These are phyloP conservation scores for Durio zibethinus DNA, from an alignment of 345 rosid genomes.

Conservation along the genomic window DNA sequence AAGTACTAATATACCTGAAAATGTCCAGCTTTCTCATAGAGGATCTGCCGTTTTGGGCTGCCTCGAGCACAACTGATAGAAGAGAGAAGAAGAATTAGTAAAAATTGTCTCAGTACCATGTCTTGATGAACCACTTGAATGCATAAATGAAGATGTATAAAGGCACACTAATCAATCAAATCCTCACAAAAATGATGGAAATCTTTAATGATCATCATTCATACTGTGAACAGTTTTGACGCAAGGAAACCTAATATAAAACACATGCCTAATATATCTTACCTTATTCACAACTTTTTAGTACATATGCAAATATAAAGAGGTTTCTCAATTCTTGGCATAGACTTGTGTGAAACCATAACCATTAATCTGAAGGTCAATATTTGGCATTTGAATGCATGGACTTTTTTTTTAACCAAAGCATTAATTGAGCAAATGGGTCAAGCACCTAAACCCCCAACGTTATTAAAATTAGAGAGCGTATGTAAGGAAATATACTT, in stretches of 20 bases:
- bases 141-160: neutral
- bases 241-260: neutral
- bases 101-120: neutral
- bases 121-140: neutral
- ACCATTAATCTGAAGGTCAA: neutral
- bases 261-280: neutral
- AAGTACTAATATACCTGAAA: slow-evolving; percentile 59
- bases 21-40: slow-evolving; percentile 57
- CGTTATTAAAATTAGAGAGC: neutral
- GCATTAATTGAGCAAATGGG: neutral
- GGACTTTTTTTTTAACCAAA: neutral
- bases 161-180: neutral
- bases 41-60: slow-evolving; percentile 68
- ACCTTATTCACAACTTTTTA: no score
- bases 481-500: neutral
- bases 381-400: neutral
- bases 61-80: slow-evolving; percentile 76
- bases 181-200: neutral
- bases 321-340: neutral
- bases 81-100: slow-evolving; percentile 1
- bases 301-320: no score
- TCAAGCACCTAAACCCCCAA: neutral
- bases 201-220: neutral
- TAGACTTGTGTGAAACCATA: neutral
- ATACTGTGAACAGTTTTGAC: neutral